Evolutionary conservation across 768 basidiomycete genomes (phyloP).

Genomic region (Russula abietina): DNA sequence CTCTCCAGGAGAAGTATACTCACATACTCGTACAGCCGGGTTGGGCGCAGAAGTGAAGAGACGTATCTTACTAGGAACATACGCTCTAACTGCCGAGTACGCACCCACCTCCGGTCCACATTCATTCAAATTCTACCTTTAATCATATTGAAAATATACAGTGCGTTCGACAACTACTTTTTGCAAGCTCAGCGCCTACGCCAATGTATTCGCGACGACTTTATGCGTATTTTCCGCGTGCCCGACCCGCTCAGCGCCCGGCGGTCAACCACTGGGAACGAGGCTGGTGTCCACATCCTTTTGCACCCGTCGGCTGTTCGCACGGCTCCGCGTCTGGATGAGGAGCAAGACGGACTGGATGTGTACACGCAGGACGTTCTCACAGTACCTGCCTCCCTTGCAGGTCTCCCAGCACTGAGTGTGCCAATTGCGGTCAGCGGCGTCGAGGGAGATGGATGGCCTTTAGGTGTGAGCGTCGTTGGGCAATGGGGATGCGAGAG

Average conservation of each 20-base stretch:
- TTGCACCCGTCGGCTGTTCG: constrained; percentile 83
- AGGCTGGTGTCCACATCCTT: constrained; percentile 64
- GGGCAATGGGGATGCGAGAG: constrained; percentile 84
- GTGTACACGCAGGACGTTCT: constrained; percentile 88
- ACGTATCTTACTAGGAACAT: constrained; percentile 83
- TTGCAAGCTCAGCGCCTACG: constrained; percentile 86
- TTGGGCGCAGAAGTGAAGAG: constrained; percentile 85
- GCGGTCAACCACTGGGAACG: constrained; percentile 6
- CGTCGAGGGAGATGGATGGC: constrained; percentile 58
- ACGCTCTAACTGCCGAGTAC: constrained; percentile 87
- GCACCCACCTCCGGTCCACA: constrained; percentile 28
- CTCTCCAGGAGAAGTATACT: constrained; percentile 54
- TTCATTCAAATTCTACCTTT: too few species aligned
- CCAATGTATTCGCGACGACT: constrained; percentile 63
- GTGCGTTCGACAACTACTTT: constrained; percentile 97
- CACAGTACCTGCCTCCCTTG: constrained; percentile 87
- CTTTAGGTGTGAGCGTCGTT: constrained; percentile 74
- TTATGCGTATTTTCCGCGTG: constrained; percentile 58
- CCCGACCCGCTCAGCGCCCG: constrained; percentile 45
- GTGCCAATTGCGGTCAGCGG: constrained; percentile 45
- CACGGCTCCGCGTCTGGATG: constrained; percentile 62
- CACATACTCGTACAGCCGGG: constrained; percentile 56
- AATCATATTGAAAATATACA: too few species aligned
- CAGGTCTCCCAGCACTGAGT: constrained; percentile 77
- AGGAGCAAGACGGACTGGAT: constrained; percentile 33